Percentiles rank a stretch among this genome's conserved stretches.
These are phyloP conservation scores for Calonectria henricotiae DNA, from an alignment of 2,329 filamentous ascomycete genomes.

Conservation along the genomic window DNA sequence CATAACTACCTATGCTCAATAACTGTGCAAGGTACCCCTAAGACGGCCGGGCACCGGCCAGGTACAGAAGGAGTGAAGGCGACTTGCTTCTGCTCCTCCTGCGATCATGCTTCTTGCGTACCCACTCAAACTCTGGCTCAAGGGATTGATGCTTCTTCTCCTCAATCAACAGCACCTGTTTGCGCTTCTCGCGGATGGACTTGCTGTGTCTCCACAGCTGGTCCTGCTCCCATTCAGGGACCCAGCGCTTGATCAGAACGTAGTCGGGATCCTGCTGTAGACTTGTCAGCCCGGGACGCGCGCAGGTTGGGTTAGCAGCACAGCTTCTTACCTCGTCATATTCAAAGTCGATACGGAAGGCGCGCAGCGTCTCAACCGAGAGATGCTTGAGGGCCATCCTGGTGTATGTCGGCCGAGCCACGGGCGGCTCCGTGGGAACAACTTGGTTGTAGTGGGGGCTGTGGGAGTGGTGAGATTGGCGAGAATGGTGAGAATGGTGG, in stretches of 20 bases:
- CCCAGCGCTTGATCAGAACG: slow-evolving; percentile 81
- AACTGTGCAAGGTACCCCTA: slow-evolving; percentile 44
- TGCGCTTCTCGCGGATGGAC: slow-evolving; percentile 72
- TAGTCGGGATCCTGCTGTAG: slow-evolving; percentile 75
- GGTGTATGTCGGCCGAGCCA: slow-evolving; percentile 71
- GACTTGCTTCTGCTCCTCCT: slow-evolving; percentile 73
- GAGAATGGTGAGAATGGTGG: not conserved
- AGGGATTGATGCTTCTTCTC: slow-evolving; percentile 63
- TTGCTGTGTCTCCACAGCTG: slow-evolving; percentile 81
- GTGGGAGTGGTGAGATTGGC: not conserved
- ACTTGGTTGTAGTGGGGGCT: not conserved
- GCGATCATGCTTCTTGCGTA: slow-evolving; percentile 71
- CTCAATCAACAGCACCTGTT: slow-evolving; percentile 66
- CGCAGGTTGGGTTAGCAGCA: not conserved
- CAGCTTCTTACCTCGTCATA: slow-evolving; percentile 66
- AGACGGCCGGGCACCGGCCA: slow-evolving; percentile 68
- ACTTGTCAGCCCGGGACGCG: slow-evolving; percentile 54
- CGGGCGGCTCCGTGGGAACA: slow-evolving; percentile 5
- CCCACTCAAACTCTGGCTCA: slow-evolving; percentile 70
- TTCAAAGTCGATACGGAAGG: slow-evolving; percentile 72
- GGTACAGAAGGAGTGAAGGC: slow-evolving; percentile 71
- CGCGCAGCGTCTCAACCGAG: slow-evolving; percentile 74
- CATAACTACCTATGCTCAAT: slow-evolving; percentile 28
- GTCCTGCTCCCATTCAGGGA: slow-evolving; percentile 80
- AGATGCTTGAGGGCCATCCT: slow-evolving; percentile 76